Percentiles rank a stretch among this genome's conserved stretches.
Evolutionary conservation across 495 filamentous ascomycete species (phyloP).

Genomic region (Hypoxylon rickii): DNA sequence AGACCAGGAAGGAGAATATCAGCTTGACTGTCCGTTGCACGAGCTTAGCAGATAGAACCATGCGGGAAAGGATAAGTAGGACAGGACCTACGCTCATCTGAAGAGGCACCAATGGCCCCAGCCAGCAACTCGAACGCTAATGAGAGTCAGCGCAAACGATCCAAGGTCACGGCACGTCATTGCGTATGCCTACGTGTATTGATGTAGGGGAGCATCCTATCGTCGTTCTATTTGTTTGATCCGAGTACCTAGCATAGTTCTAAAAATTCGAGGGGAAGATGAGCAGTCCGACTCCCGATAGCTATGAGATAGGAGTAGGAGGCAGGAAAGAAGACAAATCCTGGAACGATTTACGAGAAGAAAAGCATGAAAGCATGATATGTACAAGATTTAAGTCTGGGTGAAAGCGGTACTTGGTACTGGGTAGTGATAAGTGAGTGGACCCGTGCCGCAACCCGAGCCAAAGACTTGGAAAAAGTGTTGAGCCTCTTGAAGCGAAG

Average conservation of each 20-base stretch:
- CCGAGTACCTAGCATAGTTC: conserved; percentile 23
- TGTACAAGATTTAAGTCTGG: not conserved
- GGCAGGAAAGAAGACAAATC: not conserved
- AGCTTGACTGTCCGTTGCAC: conserved; percentile 73
- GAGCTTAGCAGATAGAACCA: conserved; percentile 20
- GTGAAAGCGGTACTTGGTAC: not conserved
- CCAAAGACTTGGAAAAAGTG: not conserved
- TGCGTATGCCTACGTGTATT: conserved; percentile 65
- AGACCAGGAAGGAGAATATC: conserved; percentile 86
- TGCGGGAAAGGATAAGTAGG: not conserved
- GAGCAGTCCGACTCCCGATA: not conserved
- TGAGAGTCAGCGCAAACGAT: conserved; percentile 30
- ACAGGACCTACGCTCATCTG: conserved; percentile 74
- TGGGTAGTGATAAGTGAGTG: not conserved
- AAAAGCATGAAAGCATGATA: not conserved
- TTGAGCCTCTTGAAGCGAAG: not conserved
- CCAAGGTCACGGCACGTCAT: not conserved
- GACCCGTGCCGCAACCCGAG: not conserved
- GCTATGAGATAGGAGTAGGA: not conserved
- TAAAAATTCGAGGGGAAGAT: conserved; percentile 7
- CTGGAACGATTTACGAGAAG: not conserved
- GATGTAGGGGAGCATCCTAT: conserved; percentile 83
- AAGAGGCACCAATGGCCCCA: conserved; percentile 73
- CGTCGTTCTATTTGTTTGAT: conserved; percentile 9
- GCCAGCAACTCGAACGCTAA: conserved; percentile 67